phyloP scores from a whole-genome alignment of 352 stramenopile species.

The Phytophthora sojae region DNA sequence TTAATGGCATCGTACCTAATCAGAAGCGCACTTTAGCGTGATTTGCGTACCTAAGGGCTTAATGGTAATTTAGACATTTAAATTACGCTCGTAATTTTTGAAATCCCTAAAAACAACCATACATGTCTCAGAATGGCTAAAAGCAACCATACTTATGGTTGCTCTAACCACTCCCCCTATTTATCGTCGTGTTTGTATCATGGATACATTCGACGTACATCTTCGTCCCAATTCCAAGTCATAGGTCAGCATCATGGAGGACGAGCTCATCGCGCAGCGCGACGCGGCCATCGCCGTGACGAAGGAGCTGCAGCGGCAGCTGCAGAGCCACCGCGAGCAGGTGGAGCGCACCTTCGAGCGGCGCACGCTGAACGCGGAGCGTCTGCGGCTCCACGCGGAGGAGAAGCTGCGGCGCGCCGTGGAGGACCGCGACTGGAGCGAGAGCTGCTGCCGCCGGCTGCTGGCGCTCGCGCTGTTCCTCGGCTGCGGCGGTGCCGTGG shows the following conservation, averaged over 20 bases:
- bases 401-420: slow-evolving; percentile 53
- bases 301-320: slow-evolving; percentile 74
- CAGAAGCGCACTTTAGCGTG: no score
- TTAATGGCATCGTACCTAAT: no score
- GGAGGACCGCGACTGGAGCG: slow-evolving; percentile 63
- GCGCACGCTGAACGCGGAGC: slow-evolving; percentile 73
- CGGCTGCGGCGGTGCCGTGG: slow-evolving; percentile 54
- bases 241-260: slow-evolving; percentile 47
- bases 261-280: slow-evolving; percentile 77
- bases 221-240: slow-evolving; percentile 1
- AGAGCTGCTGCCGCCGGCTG: slow-evolving; percentile 51
- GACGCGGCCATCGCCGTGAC: slow-evolving; percentile 80
- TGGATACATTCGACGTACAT: background rate
- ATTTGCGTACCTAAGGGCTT: no score
- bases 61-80: no score
- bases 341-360: slow-evolving; percentile 69
- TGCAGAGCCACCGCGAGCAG: slow-evolving; percentile 56
- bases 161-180: no score
- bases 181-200: background rate
- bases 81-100: no score
- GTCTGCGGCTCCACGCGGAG: slow-evolving; percentile 70
- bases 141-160: no score
- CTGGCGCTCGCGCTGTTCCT: slow-evolving; percentile 65
- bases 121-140: no score
- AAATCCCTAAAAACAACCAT: no score